phyloP scores from a whole-genome alignment of 2,329 filamentous ascomycete genomes.

The Cercospora sp. region DNA sequence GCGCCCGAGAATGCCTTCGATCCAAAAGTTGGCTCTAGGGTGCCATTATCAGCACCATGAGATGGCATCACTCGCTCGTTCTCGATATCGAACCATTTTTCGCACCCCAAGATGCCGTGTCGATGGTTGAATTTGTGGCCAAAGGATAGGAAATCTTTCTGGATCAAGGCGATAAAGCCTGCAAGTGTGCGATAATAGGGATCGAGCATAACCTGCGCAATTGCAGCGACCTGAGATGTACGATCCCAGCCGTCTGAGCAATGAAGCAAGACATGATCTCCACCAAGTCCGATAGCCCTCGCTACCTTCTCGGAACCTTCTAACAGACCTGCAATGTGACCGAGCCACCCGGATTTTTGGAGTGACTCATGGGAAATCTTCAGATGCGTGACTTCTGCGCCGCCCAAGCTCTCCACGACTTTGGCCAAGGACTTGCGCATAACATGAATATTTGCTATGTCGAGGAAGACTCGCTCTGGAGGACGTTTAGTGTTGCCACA shows the following conservation, averaged over 20 bases:
- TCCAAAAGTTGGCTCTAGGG: constrained; percentile 53
- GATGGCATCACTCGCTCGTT: constrained; percentile 68
- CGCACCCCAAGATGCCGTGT: constrained; percentile 82
- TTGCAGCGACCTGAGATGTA: constrained; percentile 87
- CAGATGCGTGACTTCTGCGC: constrained; percentile 82
- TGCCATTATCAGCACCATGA: constrained; percentile 44
- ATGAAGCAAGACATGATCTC: constrained; percentile 94
- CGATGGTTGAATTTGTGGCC: constrained; percentile 96
- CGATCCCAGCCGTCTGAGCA: constrained; percentile 99
- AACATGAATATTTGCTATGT: constrained; percentile 97
- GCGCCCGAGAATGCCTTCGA: constrained; percentile 68
- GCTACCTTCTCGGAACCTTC: constrained; percentile 84
- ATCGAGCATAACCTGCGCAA: constrained; percentile 91
- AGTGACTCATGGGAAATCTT: constrained; percentile 80
- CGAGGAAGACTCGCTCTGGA: constrained; percentile 75
- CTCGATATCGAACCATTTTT: constrained; percentile 91
- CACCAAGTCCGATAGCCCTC: constrained; percentile 82
- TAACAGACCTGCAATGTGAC: constrained; percentile 80
- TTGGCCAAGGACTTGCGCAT: constrained; percentile 90
- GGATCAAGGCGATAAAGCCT: constrained; percentile 89
- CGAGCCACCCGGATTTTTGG: constrained; percentile 83
- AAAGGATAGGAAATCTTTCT: constrained; percentile 98
- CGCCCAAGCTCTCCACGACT: constrained; percentile 86
- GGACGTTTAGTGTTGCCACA: constrained; percentile 68
- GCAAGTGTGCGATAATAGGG: constrained; percentile 93